Conservation (phyloP, 1,284 basidiomycete species). For the Takashimella koratensis region DNA sequence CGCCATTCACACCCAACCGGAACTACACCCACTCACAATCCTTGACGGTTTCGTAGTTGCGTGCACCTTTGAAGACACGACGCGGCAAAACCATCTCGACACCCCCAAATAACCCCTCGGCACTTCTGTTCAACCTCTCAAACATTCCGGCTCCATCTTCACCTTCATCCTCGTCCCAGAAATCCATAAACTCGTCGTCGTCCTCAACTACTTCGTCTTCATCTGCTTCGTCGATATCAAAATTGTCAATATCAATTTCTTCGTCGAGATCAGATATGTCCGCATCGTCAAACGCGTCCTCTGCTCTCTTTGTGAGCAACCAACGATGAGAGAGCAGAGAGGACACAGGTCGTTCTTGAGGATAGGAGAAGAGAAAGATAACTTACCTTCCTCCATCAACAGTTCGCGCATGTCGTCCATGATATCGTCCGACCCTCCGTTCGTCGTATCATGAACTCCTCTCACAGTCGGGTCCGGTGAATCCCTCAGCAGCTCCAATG, state of each 20-base stretch:
- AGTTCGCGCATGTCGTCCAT: slow-evolving; percentile 1
- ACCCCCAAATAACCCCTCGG: slow-evolving; percentile 21
- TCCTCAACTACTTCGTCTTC: slow-evolving; percentile 21
- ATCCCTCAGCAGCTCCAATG: background rate
- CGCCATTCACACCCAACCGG: too few relatives aligned
- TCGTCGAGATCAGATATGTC: slow-evolving; percentile 6
- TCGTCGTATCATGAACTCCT: too few relatives aligned
- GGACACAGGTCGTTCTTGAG: too few relatives aligned
- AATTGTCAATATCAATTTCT: slow-evolving; percentile 51
- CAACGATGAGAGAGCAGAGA: too few relatives aligned
- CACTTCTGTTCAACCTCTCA: slow-evolving; percentile 10
- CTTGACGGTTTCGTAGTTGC: slow-evolving; percentile 83
- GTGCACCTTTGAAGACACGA: slow-evolving; percentile 64
- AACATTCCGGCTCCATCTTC: slow-evolving; percentile 1
- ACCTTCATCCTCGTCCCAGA: slow-evolving; percentile 11
- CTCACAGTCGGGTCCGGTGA: background rate
- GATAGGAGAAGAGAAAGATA: too few relatives aligned
- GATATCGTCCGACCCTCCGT: background rate
- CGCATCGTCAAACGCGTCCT: slow-evolving; percentile 8
- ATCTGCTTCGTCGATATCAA: slow-evolving; percentile 37
- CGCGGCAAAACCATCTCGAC: slow-evolving; percentile 68
- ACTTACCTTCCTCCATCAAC: slow-evolving; percentile 1
- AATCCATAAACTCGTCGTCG: slow-evolving; percentile 15
- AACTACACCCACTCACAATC: slow-evolving; percentile 64
- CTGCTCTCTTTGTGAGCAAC: too few relatives aligned